Evolutionary conservation across 495 filamentous ascomycete species (phyloP).

Genomic region (Talaromyces trachyspermus): DNA sequence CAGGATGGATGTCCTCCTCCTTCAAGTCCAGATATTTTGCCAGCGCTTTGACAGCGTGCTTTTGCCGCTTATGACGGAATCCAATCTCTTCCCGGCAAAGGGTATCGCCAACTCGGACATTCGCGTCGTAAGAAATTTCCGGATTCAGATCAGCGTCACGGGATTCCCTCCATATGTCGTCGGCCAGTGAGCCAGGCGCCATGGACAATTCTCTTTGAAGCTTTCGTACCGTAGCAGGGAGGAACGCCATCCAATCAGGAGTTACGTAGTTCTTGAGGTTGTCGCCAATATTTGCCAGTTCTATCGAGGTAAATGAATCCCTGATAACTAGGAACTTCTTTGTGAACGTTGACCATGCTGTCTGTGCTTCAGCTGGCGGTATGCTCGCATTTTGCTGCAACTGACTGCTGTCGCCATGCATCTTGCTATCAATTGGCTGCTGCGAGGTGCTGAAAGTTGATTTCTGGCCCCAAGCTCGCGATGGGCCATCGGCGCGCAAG

Average conservation of each 20-base stretch:
- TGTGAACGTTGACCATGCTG: slow-evolving; percentile 54
- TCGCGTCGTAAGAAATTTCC: slow-evolving; percentile 72
- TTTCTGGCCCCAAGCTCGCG: slow-evolving; percentile 13
- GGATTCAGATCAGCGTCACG: slow-evolving; percentile 75
- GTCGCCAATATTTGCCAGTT: slow-evolving; percentile 56
- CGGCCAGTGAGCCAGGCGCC: slow-evolving; percentile 76
- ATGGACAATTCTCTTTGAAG: slow-evolving; percentile 83
- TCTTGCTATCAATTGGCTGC: slow-evolving; percentile 4
- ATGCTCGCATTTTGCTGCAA: too few species aligned
- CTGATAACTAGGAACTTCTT: slow-evolving; percentile 47
- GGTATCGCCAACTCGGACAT: slow-evolving; percentile 71
- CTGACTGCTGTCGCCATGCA: slow-evolving; percentile 6
- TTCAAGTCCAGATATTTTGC: slow-evolving; percentile 73
- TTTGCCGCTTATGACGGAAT: slow-evolving; percentile 59
- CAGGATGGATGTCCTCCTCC: slow-evolving; percentile 75
- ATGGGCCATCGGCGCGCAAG: slow-evolving; percentile 6
- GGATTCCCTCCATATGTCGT: slow-evolving; percentile 89
- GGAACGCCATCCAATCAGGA: slow-evolving; percentile 70
- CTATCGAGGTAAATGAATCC: slow-evolving; percentile 45
- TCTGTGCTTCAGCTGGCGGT: slow-evolving; percentile 25
- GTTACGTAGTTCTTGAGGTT: slow-evolving; percentile 62
- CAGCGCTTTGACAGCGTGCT: slow-evolving; percentile 59
- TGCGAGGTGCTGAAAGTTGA: slow-evolving; percentile 18
- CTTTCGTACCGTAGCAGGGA: slow-evolving; percentile 75
- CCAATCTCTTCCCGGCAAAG: slow-evolving; percentile 76